phyloP scores from a whole-genome alignment of 2,329 filamentous ascomycete species.

The Paradendryphiella salina region DNA sequence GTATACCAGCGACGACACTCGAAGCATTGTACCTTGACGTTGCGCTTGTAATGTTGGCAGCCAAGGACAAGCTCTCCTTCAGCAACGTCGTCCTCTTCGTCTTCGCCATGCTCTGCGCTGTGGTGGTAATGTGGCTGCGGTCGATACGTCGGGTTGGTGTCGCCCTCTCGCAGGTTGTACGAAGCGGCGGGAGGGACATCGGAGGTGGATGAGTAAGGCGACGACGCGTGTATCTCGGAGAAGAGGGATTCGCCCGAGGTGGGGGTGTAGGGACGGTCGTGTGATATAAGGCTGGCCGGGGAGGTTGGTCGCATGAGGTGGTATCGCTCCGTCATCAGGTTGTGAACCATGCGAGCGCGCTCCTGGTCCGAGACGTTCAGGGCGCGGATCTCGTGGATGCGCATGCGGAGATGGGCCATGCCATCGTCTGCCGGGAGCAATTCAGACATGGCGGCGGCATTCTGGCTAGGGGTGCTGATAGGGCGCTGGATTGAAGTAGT shows the following conservation, averaged over 20 bases:
- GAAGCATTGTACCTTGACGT: slow-evolving; percentile 93
- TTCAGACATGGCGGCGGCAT: slow-evolving; percentile 39
- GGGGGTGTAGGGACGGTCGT: slow-evolving; percentile 47
- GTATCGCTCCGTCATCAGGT: slow-evolving; percentile 56
- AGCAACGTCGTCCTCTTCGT: slow-evolving; percentile 55
- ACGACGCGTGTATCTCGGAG: slow-evolving; percentile 41
- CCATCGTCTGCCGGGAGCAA: slow-evolving; percentile 56
- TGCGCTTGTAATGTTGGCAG: slow-evolving; percentile 90
- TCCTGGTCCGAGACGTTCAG: slow-evolving; percentile 52
- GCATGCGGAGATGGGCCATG: slow-evolving; percentile 52
- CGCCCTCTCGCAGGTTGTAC: slow-evolving; percentile 42
- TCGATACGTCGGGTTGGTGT: slow-evolving; percentile 40
- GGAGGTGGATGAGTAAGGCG: slow-evolving; percentile 41
- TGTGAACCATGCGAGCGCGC: slow-evolving; percentile 55
- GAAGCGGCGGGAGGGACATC: slow-evolving; percentile 42
- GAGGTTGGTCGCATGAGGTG: slow-evolving; percentile 44
- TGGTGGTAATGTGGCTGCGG: slow-evolving; percentile 16
- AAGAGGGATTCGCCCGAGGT: slow-evolving; percentile 42
- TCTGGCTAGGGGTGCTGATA: slow-evolving; percentile 15
- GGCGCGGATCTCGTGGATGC: slow-evolving; percentile 54
- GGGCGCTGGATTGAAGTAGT: slow-evolving; percentile 19
- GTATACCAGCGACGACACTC: slow-evolving; percentile 91
- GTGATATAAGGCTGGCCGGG: slow-evolving; percentile 45
- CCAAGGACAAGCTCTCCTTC: slow-evolving; percentile 62
- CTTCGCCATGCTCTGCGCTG: slow-evolving; percentile 49